Conservation (phyloP, 192 early-diverging fungal species). For the Podila horticola region DNA sequence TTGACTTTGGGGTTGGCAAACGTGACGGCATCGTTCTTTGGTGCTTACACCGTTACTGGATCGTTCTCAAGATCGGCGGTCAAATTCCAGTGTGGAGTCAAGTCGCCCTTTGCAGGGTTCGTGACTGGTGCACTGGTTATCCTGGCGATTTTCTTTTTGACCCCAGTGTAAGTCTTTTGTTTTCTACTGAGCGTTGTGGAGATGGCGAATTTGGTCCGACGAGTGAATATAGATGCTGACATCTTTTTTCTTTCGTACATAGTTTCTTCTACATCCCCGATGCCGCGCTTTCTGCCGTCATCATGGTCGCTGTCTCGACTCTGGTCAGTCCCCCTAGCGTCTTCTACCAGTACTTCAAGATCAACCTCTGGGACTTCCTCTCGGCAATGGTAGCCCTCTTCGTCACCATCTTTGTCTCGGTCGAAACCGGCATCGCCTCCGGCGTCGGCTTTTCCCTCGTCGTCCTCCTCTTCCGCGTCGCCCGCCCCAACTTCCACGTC, state of each 20-base stretch:
- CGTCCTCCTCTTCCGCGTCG: conserved; percentile 80
- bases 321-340: conserved; percentile 50
- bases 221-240: background rate
- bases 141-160: conserved; percentile 82
- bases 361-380: conserved; percentile 51
- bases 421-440: conserved; percentile 81
- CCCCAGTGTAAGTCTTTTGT: conserved; percentile 60
- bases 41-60: conserved; percentile 89
- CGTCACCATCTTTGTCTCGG: conserved; percentile 70
- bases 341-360: conserved; percentile 50
- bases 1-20: conserved; percentile 90
- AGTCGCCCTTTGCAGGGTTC: conserved; percentile 81
- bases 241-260: background rate
- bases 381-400: conserved; percentile 47
- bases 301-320: conserved; percentile 44
- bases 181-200: background rate
- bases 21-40: conserved; percentile 86
- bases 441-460: conserved; percentile 77
- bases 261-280: conserved; percentile 88
- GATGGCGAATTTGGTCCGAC: background rate
- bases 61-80: conserved; percentile 95
- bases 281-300: conserved; percentile 67
- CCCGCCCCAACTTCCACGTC: conserved; percentile 68
- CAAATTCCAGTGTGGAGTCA: conserved; percentile 88
- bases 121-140: conserved; percentile 85